Base-by-base conservation (phyloP, 768 basidiomycete species). In the Strobilomyces confusus region DNA sequence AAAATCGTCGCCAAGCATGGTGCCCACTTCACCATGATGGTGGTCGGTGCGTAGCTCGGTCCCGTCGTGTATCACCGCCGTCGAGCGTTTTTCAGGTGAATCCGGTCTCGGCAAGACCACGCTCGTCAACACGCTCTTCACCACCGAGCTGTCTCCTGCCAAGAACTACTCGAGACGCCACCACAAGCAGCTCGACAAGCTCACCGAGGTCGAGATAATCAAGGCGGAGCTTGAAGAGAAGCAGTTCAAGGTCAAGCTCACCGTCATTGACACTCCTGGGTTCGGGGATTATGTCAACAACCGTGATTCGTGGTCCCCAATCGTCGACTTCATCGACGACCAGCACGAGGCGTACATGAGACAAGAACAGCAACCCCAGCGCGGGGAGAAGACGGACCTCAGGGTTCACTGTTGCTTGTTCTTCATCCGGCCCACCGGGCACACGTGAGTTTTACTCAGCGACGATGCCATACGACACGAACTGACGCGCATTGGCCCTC, bases 251-350 rank as follows among this genome's bases (percentile, higher is more conserved):
- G 95, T 98, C 79, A 98, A 98, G 80, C 84, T 99, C 59, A 95
- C 90, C 17, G 97, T 98, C 69, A 95, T 99, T 60, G 97, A 99
- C 73, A 98, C 95, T 12, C 97, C 97, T 50, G 97, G 97, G 26
- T 99, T 98, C 58, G 97, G 97, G 34, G 97, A 99, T 87, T 98
- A 98, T 66, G 95, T 99, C 76, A 99, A 99, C 90, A 99, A 99
- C 82, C 84, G 92, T 52, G 97, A 98, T 72, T 95, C 92, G 19
- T 99, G 97, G 97, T 80, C 83, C 26, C 97, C 97, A 49, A 98
- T 99, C 62, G 87, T 99, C 69, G 95, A 99, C 72, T 98, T 98
- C 72, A 94, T 97, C 61, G 91, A 93, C 69, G 92, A 93, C 78
- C 91, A 93, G 74, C 92, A 93, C 68, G 92, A 95, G 68, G 87